Evolutionary conservation across 2,329 filamentous ascomycete species (phyloP).

Genomic region (Zopfia rhizophila): DNA sequence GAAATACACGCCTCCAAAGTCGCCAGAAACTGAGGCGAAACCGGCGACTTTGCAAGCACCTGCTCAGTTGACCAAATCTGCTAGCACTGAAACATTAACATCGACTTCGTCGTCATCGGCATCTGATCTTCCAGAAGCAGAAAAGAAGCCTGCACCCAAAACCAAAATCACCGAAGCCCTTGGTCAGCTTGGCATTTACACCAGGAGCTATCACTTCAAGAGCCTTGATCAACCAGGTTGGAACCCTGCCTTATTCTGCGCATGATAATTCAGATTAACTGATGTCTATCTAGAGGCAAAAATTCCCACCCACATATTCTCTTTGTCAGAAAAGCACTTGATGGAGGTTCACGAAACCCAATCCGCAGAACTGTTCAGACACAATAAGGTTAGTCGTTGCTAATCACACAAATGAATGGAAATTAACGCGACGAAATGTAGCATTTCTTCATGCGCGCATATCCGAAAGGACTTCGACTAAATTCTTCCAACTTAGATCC

Average conservation of each 20-base stretch:
- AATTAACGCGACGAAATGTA: neutral
- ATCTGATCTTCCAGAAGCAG: constrained; percentile 54
- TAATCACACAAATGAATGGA: neutral
- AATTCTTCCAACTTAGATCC: constrained; percentile 89
- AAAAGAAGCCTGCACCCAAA: constrained; percentile 63
- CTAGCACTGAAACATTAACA: constrained; percentile 31
- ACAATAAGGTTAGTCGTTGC: constrained; percentile 73
- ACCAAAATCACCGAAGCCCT: constrained; percentile 75
- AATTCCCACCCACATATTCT: constrained; percentile 72
- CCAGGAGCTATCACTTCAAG: constrained; percentile 83
- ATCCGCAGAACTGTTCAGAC: constrained; percentile 73
- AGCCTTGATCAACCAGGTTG: constrained; percentile 73
- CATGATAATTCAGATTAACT: neutral
- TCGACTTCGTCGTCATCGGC: constrained; percentile 41
- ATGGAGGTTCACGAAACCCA: constrained; percentile 72
- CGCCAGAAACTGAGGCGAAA: constrained; percentile 32
- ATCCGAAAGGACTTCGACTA: constrained; percentile 84
- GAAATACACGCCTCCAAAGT: constrained; percentile 57
- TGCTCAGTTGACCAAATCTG: constrained; percentile 33
- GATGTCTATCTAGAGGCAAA: constrained; percentile 48
- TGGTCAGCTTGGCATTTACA: constrained; percentile 83
- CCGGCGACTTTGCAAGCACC: constrained; percentile 43
- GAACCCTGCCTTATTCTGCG: too few species aligned
- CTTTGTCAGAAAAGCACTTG: constrained; percentile 69
- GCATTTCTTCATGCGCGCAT: constrained; percentile 84